Conservation (phyloP, 176 grass and related monocot species). For the Cocos nucifera region DNA sequence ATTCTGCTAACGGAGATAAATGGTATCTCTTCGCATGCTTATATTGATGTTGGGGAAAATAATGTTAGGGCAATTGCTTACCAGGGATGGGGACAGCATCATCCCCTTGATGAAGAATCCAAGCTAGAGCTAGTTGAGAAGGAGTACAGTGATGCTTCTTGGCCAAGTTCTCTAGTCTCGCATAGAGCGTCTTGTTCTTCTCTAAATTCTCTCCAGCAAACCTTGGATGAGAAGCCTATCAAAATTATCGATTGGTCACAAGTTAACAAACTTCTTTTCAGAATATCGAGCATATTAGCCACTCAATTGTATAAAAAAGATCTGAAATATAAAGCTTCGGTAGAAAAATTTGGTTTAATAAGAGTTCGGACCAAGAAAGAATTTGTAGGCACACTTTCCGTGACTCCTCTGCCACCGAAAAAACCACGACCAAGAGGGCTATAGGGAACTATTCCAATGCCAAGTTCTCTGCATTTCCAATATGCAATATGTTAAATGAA, state of each 20-base stretch:
- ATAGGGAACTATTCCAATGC: conserved; percentile 6
- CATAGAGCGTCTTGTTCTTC: not conserved
- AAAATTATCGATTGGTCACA: not conserved
- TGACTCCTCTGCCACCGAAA: not conserved
- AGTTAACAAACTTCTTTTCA: no score
- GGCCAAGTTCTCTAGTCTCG: not conserved
- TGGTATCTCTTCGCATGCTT: no score
- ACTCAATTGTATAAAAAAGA: no score
- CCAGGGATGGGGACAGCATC: conserved; percentile 7
- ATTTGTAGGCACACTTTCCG: not conserved
- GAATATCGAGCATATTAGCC: no score
- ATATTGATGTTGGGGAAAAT: no score
- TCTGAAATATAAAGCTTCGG: no score
- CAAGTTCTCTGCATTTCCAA: not conserved
- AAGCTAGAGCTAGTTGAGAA: conserved; percentile 1
- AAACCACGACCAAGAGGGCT: conserved; percentile 6
- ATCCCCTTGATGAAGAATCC: conserved; percentile 8
- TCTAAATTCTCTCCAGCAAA: not conserved
- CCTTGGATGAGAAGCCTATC: not conserved
- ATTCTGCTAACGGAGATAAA: no score
- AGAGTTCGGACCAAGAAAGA: not conserved
- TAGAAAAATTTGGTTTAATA: no score
- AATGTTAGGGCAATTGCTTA: not conserved
- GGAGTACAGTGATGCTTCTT: not conserved
- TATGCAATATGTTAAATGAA: no score